phyloP scores from a whole-genome alignment of 2,329 filamentous ascomycete genomes.

The Lachnellula cervina region DNA sequence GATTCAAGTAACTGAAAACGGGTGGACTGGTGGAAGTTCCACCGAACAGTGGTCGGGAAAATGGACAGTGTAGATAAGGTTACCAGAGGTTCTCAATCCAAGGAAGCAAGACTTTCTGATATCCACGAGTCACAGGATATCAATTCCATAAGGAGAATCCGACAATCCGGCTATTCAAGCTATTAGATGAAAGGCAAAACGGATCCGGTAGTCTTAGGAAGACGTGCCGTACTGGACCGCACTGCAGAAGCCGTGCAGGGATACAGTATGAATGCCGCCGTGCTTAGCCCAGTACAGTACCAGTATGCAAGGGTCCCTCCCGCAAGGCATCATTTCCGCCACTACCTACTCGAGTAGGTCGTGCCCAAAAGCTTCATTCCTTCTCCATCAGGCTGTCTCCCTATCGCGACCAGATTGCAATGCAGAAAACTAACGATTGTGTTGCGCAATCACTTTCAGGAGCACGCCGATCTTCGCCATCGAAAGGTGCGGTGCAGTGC shows the following conservation, averaged over 20 bases:
- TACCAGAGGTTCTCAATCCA: too few species aligned
- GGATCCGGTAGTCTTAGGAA: neutral
- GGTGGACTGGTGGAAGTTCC: neutral
- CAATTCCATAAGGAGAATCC: too few species aligned
- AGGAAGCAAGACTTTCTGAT: too few species aligned
- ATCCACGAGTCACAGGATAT: too few species aligned
- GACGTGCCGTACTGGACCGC: neutral
- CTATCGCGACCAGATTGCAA: neutral
- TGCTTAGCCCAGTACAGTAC: neutral
- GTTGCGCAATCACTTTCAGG: neutral
- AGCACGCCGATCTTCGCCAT: neutral
- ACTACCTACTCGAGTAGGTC: too few species aligned
- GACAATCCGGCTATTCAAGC: too few species aligned
- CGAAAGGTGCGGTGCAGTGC: too few species aligned
- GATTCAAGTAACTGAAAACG: neutral
- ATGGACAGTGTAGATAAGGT: neutral
- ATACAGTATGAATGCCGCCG: neutral
- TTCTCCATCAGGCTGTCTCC: neutral
- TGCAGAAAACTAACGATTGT: neutral
- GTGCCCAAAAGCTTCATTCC: neutral
- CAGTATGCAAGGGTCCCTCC: neutral
- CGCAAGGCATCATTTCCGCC: neutral
- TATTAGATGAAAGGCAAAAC: neutral
- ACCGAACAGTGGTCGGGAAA: neutral
- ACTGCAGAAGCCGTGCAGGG: neutral